Evolutionary conservation across 2,329 filamentous ascomycete species (phyloP), one percentile per base, ranked within the genome.

Genomic region (Remersonia thermophila): DNA sequence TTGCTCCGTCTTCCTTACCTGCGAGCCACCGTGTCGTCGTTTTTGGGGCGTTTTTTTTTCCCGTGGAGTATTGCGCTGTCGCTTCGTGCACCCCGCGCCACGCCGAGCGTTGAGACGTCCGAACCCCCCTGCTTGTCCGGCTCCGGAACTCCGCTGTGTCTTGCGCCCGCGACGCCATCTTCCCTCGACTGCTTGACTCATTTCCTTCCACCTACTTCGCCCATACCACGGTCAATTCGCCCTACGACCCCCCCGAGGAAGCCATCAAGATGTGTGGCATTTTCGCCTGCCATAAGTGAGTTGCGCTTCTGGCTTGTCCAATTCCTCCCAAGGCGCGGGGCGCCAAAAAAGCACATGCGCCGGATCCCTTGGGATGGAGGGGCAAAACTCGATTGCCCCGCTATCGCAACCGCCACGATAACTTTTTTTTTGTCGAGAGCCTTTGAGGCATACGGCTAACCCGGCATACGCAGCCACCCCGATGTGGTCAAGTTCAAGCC

Each of bases 401-500:
- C 45, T 40, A 47, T 49, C 44, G 44, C 55, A 55, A 54, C 36
- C 8, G 18, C 28, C 14, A 17, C 32, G 16, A 23, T 30, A 27
- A 33, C 33, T 25, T 10, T 18, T 29, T 23, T 27, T 33, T 18
- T 32, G 18, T 7, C 28, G 14, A n/a, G 10, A 27, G 4, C 25
- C 10, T n/a, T n/a, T 10, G 25, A 27, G 14, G 27, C 27, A 15
- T 12, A 16, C 11, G 14, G 27, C 42, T 42, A 39, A 42, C 36
- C 23, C 6, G 12, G 26, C 51, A 52, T 14, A 48, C 20, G 47
- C 47, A 77, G 75, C 67, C 87, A 96, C 59, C 87, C 89, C 47
- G 83, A 95, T 74, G 85, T 95, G 55, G 78, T 83, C 57, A 87
- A 86, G 57, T 96, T 96, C 72, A 95, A 95, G 77, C 82, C 89